Percentiles rank a stretch among this genome's conserved stretches.
Conservation (phyloP, 108 stramenopile genomes). For the Licmophora abbreviata region DNA sequence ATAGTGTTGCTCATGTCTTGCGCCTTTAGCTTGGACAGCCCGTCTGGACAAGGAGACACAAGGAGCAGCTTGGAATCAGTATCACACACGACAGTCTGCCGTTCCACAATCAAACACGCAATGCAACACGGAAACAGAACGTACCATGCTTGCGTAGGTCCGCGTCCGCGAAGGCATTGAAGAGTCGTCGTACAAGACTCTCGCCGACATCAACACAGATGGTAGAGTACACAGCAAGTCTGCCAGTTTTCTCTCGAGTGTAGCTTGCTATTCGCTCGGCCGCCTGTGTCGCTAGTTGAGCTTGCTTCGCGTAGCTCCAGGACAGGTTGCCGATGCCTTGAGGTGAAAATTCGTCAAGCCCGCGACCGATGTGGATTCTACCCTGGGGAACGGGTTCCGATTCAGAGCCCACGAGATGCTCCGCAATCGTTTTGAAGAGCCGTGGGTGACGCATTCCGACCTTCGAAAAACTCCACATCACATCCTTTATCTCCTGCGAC, state of each 20-base stretch:
- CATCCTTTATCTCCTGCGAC: constrained; percentile 75
- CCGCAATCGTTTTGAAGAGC: constrained; percentile 57
- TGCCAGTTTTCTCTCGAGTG: constrained; percentile 33
- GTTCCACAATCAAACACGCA: too few species aligned
- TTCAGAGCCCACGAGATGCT: constrained; percentile 44
- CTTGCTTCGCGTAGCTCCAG: constrained; percentile 63
- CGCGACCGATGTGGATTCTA: constrained; percentile 11
- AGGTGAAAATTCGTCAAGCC: constrained; percentile 53
- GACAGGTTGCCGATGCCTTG: constrained; percentile 69
- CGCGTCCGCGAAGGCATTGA: constrained; percentile 43
- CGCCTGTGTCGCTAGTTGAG: constrained; percentile 52
- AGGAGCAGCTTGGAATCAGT: neutral
- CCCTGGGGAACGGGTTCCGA: constrained; percentile 1
- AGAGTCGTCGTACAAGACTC: constrained; percentile 43
- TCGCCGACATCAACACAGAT: constrained; percentile 70
- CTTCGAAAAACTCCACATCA: constrained; percentile 69
- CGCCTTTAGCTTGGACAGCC: constrained; percentile 36
- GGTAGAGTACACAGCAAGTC: constrained; percentile 63
- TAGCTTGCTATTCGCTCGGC: constrained; percentile 28
- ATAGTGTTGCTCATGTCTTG: constrained; percentile 68
- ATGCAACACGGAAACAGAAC: neutral
- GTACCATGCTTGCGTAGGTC: constrained; percentile 22
- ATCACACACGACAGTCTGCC: too few species aligned
- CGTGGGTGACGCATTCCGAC: constrained; percentile 64
- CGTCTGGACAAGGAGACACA: constrained; percentile 14